Evolutionary conservation across 495 filamentous ascomycete genomes (phyloP).

Genomic region (Neurospora hispaniola): DNA sequence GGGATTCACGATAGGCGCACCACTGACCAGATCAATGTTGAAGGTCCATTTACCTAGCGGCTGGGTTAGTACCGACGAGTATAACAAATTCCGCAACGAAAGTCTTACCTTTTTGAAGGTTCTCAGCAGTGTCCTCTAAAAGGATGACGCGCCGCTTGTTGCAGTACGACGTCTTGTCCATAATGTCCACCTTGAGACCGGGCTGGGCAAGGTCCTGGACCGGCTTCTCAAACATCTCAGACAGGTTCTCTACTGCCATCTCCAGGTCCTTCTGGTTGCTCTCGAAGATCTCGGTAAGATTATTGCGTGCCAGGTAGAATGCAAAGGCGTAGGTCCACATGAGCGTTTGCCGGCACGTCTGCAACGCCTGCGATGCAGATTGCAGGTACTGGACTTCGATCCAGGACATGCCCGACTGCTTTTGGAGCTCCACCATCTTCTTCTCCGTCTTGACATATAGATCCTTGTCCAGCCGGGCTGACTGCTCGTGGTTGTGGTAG

Average conservation of each 20-base stretch:
- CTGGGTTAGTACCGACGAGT: constrained; percentile 1
- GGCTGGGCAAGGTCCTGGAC: constrained; percentile 63
- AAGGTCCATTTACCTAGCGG: constrained; percentile 36
- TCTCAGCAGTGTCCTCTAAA: constrained; percentile 81
- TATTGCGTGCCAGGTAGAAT: constrained; percentile 90
- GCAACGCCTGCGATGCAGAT: constrained; percentile 82
- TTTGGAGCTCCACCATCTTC: constrained; percentile 95
- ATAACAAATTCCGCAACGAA: neutral
- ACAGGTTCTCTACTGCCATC: constrained; percentile 88
- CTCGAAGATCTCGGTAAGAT: constrained; percentile 93
- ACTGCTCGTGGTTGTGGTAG: constrained; percentile 98
- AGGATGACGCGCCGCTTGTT: constrained; percentile 84
- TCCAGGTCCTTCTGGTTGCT: constrained; percentile 98
- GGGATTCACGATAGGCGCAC: neutral
- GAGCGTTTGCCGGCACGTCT: constrained; percentile 90
- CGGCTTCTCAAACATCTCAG: constrained; percentile 96
- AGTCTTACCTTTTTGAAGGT: constrained; percentile 70
- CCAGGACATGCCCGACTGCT: constrained; percentile 90
- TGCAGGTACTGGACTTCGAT: constrained; percentile 97
- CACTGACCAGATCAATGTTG: constrained; percentile 29
- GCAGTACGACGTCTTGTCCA: constrained; percentile 96
- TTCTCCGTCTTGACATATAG: constrained; percentile 93
- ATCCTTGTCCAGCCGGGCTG: constrained; percentile 92
- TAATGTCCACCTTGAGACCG: constrained; percentile 84
- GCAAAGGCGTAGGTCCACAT: constrained; percentile 99